Conservation (phyloP, 371 early-diverging fungal species). For the Mucor piriformis region DNA sequence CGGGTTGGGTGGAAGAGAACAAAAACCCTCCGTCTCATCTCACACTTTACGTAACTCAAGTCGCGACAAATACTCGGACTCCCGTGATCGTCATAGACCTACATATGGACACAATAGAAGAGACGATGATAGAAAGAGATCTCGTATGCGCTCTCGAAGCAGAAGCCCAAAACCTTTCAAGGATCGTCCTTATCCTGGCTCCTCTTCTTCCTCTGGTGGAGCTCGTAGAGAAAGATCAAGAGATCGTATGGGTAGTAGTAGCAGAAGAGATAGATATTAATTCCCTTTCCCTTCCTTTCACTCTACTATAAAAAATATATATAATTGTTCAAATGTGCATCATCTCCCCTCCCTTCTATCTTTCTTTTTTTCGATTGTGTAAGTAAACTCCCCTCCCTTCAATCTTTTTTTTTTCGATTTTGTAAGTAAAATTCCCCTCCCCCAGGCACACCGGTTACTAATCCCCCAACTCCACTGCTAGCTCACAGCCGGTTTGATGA, state of each 20-base stretch:
- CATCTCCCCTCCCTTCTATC: too few relatives aligned
- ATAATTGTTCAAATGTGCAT: too few relatives aligned
- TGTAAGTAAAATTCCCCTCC: too few relatives aligned
- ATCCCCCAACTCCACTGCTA: too few relatives aligned
- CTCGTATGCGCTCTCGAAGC: slow-evolving; percentile 47
- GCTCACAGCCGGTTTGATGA: too few relatives aligned
- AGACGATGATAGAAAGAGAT: slow-evolving; percentile 45
- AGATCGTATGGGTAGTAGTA: slow-evolving; percentile 46
- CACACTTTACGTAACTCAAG: slow-evolving; percentile 46
- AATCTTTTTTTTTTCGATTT: too few relatives aligned
- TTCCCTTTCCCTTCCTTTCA: background rate
- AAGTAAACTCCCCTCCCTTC: too few relatives aligned
- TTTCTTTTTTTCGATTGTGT: too few relatives aligned
- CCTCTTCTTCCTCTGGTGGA: slow-evolving; percentile 23
- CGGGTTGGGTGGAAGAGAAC: slow-evolving; percentile 87
- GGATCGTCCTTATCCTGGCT: slow-evolving; percentile 21
- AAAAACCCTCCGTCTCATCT: slow-evolving; percentile 50
- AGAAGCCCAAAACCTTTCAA: slow-evolving; percentile 43
- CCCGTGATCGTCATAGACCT: slow-evolving; percentile 37
- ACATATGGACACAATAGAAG: slow-evolving; percentile 32
- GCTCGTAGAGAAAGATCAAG: slow-evolving; percentile 54
- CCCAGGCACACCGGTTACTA: too few relatives aligned
- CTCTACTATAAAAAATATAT: background rate
- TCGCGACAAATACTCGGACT: slow-evolving; percentile 37
- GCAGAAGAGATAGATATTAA: slow-evolving; percentile 62